These are phyloP conservation scores for Elsinoe necatrix DNA, from an alignment of 2,329 filamentous ascomycete genomes.

Conservation along the genomic window DNA sequence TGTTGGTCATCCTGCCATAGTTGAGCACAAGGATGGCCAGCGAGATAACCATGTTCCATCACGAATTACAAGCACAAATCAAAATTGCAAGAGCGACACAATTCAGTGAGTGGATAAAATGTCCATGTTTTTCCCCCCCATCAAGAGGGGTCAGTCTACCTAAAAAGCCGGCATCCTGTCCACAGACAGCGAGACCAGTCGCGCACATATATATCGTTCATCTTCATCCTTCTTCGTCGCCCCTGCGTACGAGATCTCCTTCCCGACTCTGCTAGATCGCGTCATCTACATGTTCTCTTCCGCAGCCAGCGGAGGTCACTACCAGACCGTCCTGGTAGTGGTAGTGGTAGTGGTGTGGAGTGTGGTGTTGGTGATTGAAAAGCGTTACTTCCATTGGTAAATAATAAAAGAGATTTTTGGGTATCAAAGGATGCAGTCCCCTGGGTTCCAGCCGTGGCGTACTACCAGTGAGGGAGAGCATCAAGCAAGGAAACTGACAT, in stretches of 20 bases:
- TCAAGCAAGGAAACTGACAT: neutral
- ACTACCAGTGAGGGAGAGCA: neutral
- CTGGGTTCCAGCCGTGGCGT: neutral
- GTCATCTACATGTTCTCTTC: neutral
- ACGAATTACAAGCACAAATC: neutral
- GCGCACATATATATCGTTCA: neutral
- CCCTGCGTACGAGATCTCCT: neutral
- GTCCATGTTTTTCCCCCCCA: neutral
- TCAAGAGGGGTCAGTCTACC: constrained; percentile 6
- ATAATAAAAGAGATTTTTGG: constrained; percentile 9
- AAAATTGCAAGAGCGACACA: neutral
- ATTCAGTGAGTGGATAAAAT: neutral
- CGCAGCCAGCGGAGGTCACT: constrained; percentile 8
- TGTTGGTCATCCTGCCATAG: too few species aligned
- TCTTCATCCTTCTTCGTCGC: neutral
- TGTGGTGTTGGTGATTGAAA: neutral
- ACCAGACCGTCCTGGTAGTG: neutral
- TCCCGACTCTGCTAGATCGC: neutral
- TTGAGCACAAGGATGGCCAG: too few species aligned
- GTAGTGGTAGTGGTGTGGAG: neutral
- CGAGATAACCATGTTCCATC: neutral
- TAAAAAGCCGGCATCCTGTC: constrained; percentile 12
- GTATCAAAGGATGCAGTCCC: neutral
- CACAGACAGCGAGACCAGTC: constrained; percentile 14
- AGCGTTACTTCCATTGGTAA: neutral